Base-by-base conservation (phyloP, 768 basidiomycete genomes). In the Suillus subluteus region DNA sequence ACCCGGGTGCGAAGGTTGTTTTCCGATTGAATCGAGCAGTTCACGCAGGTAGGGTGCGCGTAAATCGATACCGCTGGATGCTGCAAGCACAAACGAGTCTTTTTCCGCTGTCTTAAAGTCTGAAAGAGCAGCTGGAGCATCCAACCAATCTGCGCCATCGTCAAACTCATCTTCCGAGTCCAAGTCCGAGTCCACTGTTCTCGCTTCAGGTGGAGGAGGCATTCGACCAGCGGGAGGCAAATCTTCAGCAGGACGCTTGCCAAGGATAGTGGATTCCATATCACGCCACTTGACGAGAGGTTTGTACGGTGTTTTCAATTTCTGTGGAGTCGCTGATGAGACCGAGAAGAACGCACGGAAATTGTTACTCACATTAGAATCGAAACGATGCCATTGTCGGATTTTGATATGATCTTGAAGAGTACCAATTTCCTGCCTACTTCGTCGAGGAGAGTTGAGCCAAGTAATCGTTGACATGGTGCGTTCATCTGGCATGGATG, bases 131-230 rank as follows among this genome's bases (percentile, higher is more conserved):
- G 65, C 52, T 4, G 41, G 38, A 16, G 18, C 41, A 55, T 55
- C 18, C 21, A 62, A 48, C 65, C 65, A 66, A 61, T 41, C 21
- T 12, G 43, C 44, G 43, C 65, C 65, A 66, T 66, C 23, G 16
- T 62, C 59, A n/a, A 66, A 50, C 48, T 48, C 21, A 46, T 46
- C n/a, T 48, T 48, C 48, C 12, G 48, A 23, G n/a, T 48, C 50
- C 38, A 12, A 63, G 48, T 32, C 12, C 16, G 15, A 26, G 38
- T 35, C 46, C 26, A 37, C 26, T 38, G 44, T 21, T 11, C 40
- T 38, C 12, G 26, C 26, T 37, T 32, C 30, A 55, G 46, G 63
- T 26, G 9, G 50, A 37, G 46, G 32, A 26, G n/a, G 52, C n/a
- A 16, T 38, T 35, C 35, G 12, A 38, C 63, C 63, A 64, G n/a